Conservation (phyloP, 768 basidiomycete species). For the Saitozyma sp. region DNA sequence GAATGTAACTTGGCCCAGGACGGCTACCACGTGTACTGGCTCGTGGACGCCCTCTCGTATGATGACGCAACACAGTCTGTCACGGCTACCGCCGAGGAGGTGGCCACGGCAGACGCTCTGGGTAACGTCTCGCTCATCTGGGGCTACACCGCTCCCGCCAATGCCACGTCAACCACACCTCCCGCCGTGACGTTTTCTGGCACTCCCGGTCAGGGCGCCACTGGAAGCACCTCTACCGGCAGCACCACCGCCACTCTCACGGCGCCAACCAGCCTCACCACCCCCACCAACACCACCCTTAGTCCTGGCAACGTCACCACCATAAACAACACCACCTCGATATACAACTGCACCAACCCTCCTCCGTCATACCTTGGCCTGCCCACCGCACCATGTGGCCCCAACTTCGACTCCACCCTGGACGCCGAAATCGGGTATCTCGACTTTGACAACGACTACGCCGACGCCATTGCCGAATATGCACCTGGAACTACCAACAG, state of each 20-base stretch:
- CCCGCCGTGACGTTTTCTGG: neutral
- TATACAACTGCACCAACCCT: neutral
- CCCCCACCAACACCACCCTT: slow-evolving; percentile 1
- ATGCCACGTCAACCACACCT: neutral
- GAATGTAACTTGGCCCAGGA: neutral
- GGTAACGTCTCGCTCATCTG: neutral
- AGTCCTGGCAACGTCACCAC: neutral
- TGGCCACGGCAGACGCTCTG: slow-evolving; percentile 7
- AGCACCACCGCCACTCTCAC: neutral
- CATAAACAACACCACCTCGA: too few species aligned
- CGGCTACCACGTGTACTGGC: slow-evolving; percentile 1
- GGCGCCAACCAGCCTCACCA: neutral
- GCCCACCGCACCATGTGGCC: slow-evolving; percentile 17
- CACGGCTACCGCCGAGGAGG: neutral
- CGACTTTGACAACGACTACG: slow-evolving; percentile 1
- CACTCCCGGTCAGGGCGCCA: neutral
- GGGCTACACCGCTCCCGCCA: slow-evolving; percentile 2
- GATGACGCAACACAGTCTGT: neutral
- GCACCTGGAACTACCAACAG: neutral
- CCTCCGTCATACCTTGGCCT: slow-evolving; percentile 10
- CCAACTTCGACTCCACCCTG: slow-evolving; percentile 13
- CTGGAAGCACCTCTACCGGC: neutral
- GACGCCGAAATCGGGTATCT: slow-evolving; percentile 14
- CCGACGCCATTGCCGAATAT: neutral
- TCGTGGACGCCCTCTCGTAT: neutral